Conservation (phyloP, 371 early-diverging fungal genomes). For the Globomyces sp. region DNA sequence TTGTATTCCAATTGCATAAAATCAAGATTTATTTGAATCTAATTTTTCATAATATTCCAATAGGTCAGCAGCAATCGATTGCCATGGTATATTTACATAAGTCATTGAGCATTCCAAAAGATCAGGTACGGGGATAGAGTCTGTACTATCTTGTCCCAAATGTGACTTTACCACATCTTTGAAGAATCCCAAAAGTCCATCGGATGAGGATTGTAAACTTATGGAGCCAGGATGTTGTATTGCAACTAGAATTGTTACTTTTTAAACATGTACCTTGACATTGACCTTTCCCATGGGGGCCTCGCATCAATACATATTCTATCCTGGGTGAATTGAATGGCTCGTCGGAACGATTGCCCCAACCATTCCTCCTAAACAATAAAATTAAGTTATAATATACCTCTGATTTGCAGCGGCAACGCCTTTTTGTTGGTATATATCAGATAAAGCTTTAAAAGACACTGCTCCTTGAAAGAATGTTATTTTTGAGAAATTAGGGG, state of each 20-base stretch:
- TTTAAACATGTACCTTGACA: constrained; percentile 59
- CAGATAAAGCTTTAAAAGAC: constrained; percentile 64
- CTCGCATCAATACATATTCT: constrained; percentile 85
- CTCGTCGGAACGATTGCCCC: constrained; percentile 23
- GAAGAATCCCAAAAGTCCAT: constrained; percentile 9
- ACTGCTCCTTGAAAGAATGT: constrained; percentile 81
- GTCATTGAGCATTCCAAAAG: constrained; percentile 73
- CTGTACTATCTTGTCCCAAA: constrained; percentile 20
- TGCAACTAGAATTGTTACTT: constrained; percentile 25
- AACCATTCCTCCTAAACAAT: constrained; percentile 10
- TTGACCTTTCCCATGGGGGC: constrained; percentile 80
- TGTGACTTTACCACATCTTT: constrained; percentile 20
- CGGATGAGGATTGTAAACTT: constrained; percentile 26
- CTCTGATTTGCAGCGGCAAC: constrained; percentile 47
- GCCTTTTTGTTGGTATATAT: constrained; percentile 68
- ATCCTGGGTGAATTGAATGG: constrained; percentile 41
- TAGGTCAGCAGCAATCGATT: constrained; percentile 30
- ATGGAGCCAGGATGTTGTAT: constrained; percentile 30
- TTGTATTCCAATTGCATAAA: too few species aligned
- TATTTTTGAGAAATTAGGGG: constrained; percentile 55
- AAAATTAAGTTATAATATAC: too few species aligned
- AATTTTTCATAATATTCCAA: constrained; percentile 2
- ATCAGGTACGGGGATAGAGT: constrained; percentile 29
- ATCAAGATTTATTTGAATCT: too few species aligned
- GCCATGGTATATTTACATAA: constrained; percentile 82